A percentile compares a stretch with the other conserved stretches of the same genome.
Conservation (phyloP, 2,329 filamentous ascomycete species). For the Thermoascus crustaceus region DNA sequence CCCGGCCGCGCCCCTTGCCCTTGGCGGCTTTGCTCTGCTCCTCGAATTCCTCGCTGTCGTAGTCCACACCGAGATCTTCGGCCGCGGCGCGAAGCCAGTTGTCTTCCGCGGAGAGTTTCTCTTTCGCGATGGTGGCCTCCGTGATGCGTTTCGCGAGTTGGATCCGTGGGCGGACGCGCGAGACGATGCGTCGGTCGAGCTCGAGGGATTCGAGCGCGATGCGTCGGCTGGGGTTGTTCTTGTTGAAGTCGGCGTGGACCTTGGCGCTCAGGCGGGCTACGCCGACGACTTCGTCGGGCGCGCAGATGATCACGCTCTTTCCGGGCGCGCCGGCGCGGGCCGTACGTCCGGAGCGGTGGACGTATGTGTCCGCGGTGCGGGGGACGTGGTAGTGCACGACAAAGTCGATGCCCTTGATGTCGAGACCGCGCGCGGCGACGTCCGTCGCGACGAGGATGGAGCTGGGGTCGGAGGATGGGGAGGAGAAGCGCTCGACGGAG, state of each 20-base stretch:
- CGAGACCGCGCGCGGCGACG: conserved; percentile 84
- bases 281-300: conserved; percentile 80
- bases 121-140: conserved; percentile 74
- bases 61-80: conserved; percentile 88
- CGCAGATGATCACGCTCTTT: conserved; percentile 78
- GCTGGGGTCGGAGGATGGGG: conserved; percentile 43
- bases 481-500: conserved; percentile 80
- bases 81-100: conserved; percentile 77
- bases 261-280: conserved; percentile 79
- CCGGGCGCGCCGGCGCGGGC: conserved; percentile 73
- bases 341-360: conserved; percentile 90
- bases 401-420: conserved; percentile 82
- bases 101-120: conserved; percentile 75
- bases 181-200: conserved; percentile 70
- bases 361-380: conserved; percentile 82
- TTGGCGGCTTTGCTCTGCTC: conserved; percentile 52
- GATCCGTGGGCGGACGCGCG: conserved; percentile 67
- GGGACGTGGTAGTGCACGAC: conserved; percentile 95
- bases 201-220: conserved; percentile 65
- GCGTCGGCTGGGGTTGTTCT: conserved; percentile 38
- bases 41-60: conserved; percentile 79
- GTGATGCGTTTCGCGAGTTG: conserved; percentile 79
- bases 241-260: conserved; percentile 60
- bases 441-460: conserved; percentile 85
- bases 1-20: conserved; percentile 62